Conservation (phyloP, 805 yeast genomes). For the Metschnikowia santaceciliae region DNA sequence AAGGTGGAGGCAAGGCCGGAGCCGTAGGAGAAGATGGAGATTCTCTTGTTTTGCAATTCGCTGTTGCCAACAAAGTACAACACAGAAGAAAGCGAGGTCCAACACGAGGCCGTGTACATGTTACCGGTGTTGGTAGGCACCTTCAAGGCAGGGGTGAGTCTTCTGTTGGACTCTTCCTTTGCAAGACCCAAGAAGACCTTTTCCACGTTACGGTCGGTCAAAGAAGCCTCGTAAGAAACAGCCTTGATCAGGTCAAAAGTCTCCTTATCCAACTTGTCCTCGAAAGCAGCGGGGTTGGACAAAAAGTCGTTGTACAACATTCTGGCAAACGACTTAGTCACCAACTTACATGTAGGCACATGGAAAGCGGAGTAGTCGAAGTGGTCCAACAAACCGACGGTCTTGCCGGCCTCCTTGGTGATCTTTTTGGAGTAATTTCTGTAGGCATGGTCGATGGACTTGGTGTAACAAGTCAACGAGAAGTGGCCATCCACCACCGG, state of each 20-base stretch:
- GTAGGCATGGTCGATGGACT: constrained; percentile 88
- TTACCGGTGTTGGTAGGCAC: constrained; percentile 97
- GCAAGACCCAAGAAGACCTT: constrained; percentile 78
- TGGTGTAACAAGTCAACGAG: constrained; percentile 89
- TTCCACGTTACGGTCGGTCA: constrained; percentile 77
- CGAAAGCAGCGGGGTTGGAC: constrained; percentile 60
- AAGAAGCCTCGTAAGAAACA: constrained; percentile 69
- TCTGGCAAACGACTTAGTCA: constrained; percentile 89
- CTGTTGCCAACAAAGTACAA: constrained; percentile 72
- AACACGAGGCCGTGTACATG: constrained; percentile 94
- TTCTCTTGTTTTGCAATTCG: constrained; percentile 72
- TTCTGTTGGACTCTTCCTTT: constrained; percentile 60
- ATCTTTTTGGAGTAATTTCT: constrained; percentile 72
- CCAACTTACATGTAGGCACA: constrained; percentile 96
- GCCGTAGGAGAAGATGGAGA: constrained; percentile 94
- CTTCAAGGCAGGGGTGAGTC: constrained; percentile 74
- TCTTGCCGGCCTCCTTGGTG: constrained; percentile 42
- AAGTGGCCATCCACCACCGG: constrained; percentile 97
- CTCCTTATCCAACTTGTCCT: constrained; percentile 39
- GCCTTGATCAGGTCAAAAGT: constrained; percentile 50
- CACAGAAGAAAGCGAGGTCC: constrained; percentile 80
- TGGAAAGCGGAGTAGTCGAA: constrained; percentile 96
- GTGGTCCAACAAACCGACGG: constrained; percentile 59
- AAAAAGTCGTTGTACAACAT: constrained; percentile 83
- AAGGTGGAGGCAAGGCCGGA: constrained; percentile 95